phyloP scores from a whole-genome alignment of 441 rosid genomes.

The Aquilaria agallochum region DNA sequence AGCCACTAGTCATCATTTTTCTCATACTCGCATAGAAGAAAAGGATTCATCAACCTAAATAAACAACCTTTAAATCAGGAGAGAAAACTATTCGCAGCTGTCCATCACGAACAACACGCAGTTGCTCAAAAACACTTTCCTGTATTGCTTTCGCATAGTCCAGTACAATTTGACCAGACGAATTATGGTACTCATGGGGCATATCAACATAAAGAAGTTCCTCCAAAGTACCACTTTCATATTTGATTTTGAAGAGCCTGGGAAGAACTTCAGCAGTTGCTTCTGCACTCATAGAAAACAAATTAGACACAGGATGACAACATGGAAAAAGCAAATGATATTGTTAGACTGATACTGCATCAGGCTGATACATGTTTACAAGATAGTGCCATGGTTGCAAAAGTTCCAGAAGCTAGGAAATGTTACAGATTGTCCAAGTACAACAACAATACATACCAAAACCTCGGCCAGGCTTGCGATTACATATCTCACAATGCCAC shows the following conservation, averaged over 20 bases:
- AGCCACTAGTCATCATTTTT: not conserved
- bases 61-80: constrained; percentile 82
- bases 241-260: constrained; percentile 95
- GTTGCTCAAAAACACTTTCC: constrained; percentile 98
- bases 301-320: not conserved
- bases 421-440: too few relatives aligned
- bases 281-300: constrained; percentile 36
- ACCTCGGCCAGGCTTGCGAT: constrained; percentile 98
- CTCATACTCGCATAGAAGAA: not conserved
- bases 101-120: constrained; percentile 98
- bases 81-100: constrained; percentile 94
- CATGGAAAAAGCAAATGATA: not conserved
- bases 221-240: constrained; percentile 96
- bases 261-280: constrained; percentile 99
- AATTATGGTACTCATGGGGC: constrained; percentile 92
- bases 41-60: constrained; percentile 5
- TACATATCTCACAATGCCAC: constrained; percentile 99
- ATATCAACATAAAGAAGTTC: constrained; percentile 96
- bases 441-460: constrained; percentile 60
- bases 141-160: constrained; percentile 98
- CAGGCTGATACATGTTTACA: not conserved
- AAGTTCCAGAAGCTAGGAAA: not conserved
- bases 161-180: constrained; percentile 92
- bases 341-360: not conserved
- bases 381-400: not conserved